phyloP scores from a whole-genome alignment of 2,329 filamentous ascomycete genomes.

The Venturia aucupariae region DNA sequence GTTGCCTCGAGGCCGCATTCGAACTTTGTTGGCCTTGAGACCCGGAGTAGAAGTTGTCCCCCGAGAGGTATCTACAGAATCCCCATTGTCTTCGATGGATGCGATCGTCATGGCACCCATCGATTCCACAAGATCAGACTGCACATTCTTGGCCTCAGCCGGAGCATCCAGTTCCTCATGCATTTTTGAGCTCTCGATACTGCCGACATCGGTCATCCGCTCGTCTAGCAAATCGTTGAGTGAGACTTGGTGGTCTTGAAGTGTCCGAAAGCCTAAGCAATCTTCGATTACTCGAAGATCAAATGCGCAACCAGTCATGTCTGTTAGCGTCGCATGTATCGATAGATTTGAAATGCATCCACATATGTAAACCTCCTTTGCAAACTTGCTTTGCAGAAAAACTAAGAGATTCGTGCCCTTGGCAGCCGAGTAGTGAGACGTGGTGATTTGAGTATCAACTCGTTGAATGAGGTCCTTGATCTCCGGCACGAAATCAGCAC shows the following conservation, averaged over 20 bases:
- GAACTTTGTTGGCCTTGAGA: not conserved
- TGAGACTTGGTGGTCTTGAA: constrained; percentile 59
- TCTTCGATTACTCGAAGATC: constrained; percentile 81
- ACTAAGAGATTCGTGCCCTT: constrained; percentile 63
- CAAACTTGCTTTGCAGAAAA: constrained; percentile 71
- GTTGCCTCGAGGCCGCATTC: not conserved
- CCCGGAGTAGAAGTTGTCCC: not conserved
- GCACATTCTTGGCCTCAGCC: not conserved
- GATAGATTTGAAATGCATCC: constrained; percentile 81
- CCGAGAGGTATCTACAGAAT: not conserved
- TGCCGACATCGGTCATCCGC: constrained; percentile 54
- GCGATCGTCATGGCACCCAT: constrained; percentile 3
- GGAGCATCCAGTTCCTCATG: constrained; percentile 30
- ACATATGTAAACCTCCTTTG: constrained; percentile 83
- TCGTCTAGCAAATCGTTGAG: constrained; percentile 58
- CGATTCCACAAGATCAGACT: not conserved
- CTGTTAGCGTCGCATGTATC: constrained; percentile 82
- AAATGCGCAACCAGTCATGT: constrained; percentile 80
- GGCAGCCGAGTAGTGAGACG: constrained; percentile 84
- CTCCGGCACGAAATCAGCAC: constrained; percentile 22
- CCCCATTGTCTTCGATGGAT: not conserved
- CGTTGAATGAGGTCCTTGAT: constrained; percentile 21
- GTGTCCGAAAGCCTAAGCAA: constrained; percentile 72
- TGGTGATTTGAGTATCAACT: constrained; percentile 48
- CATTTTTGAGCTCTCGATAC: constrained; percentile 52